A percentile compares a stretch with the other conserved stretches of the same genome.
Evolutionary conservation across 345 rosid genomes (phyloP).

Genomic region (Capsella bursapastoris): DNA sequence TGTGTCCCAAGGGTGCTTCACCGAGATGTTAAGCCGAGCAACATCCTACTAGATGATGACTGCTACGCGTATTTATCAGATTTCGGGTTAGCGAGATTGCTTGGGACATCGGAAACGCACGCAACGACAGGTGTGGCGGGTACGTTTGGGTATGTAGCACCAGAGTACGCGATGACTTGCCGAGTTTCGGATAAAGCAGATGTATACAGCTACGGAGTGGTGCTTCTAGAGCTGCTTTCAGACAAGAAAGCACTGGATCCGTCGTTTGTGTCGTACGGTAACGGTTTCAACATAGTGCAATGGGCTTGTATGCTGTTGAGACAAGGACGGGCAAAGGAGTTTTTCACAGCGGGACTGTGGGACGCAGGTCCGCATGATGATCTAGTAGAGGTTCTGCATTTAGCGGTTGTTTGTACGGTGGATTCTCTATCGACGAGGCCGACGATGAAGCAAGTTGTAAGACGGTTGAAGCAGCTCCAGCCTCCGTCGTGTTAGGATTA

Average conservation of each 20-base stretch:
- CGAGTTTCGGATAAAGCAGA: constrained; percentile 96
- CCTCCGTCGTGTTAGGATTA: constrained; percentile 41
- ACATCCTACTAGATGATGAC: constrained; percentile 80
- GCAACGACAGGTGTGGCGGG: constrained; percentile 98
- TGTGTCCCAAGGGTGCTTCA: constrained; percentile 92
- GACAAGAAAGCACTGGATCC: constrained; percentile 96
- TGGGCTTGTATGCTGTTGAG: constrained; percentile 69
- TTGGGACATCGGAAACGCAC: constrained; percentile 95
- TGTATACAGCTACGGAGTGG: constrained; percentile 96
- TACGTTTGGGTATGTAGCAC: constrained; percentile 94
- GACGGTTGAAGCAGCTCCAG: constrained; percentile 51
- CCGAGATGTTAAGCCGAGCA: constrained; percentile 94
- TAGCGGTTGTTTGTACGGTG: constrained; percentile 62
- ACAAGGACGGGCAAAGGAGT: constrained; percentile 79
- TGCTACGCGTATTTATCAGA: constrained; percentile 85
- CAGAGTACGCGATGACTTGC: constrained; percentile 96
- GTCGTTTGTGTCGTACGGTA: constrained; percentile 64
- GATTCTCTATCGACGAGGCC: constrained; percentile 63
- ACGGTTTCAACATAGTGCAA: constrained; percentile 48
- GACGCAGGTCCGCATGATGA: constrained; percentile 63
- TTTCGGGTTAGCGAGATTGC: constrained; percentile 87
- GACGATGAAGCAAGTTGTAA: constrained; percentile 65
- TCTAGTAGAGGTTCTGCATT: constrained; percentile 62
- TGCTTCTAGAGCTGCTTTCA: constrained; percentile 84
- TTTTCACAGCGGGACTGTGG: constrained; percentile 60